Base-by-base conservation (phyloP, 192 early-diverging fungal genomes). In the Linderina pennispora region DNA sequence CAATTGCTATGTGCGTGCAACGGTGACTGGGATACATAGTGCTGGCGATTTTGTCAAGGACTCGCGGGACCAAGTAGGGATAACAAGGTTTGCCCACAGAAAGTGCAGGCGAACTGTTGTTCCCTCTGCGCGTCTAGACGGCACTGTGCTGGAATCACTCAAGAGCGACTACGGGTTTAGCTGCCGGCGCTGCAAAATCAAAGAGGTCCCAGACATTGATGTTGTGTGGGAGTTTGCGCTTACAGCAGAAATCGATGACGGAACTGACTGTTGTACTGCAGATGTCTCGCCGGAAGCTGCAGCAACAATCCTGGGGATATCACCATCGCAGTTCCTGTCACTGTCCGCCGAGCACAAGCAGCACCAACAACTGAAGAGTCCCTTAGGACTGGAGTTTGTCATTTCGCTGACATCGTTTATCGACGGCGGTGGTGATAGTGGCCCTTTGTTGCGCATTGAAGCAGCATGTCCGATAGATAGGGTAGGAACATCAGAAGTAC, bases 241-340 rank as follows among this genome's bases (percentile, higher is more conserved):
- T 17, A 18, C 26, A 19, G 15, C 40, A 0, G 21, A 11, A 9
- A 43, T 69, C 7, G 59, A 69, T 28, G 66, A 69, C 16, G 66
- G 66, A 6, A 69, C 66, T 2, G 45, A 14, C 0, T 38, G 36
- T 18, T 23, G 39, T 1, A 16, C 19, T 19, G 51, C 48, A 3
- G 42, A 32, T 0, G 43, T 46, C 1, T 33, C 58, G 8, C 16
- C 58, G 4, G n/a, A n/a, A 2, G 55, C 55, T 9, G 66, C 66
- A 0, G 32, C 14, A n/a, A 42, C 13, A 6, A 54, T 62, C 4
- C 18, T 69, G 38, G 44, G 46, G n/a, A 43, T 50, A 1, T 40
- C 55, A 42, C 50, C 66, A 4, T 20, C n/a, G n/a, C 66, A 54
- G 50, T 49, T 69, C 24, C 55, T 69, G 8, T 32, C 40, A 20